Evolutionary conservation across 257 asterid species (phyloP).

Genomic region (Nicotiana otophora): DNA sequence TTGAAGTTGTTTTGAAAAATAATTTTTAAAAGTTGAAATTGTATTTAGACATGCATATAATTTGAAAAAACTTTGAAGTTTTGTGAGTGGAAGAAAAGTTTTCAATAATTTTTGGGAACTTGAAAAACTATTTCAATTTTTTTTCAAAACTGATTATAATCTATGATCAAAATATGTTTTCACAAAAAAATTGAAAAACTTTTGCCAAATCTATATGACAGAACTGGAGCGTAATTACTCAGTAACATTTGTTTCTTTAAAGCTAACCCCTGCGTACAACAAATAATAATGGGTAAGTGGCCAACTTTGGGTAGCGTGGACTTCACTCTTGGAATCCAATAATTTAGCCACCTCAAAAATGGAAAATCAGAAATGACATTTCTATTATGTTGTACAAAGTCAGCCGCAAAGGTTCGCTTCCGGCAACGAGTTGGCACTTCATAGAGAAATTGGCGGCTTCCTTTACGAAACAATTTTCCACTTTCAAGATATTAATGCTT

Average conservation of each 20-base stretch:
- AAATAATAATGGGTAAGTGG: background rate
- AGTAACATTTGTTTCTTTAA: background rate
- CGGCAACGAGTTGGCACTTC: background rate
- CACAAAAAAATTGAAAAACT: too few species aligned
- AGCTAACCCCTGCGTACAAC: background rate
- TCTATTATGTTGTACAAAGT: background rate
- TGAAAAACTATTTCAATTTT: too few species aligned
- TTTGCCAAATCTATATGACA: too few species aligned
- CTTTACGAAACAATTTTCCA: background rate
- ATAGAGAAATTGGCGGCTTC: background rate
- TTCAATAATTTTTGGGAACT: too few species aligned
- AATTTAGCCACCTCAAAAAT: background rate
- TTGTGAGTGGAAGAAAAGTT: too few species aligned
- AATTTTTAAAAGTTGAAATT: too few species aligned
- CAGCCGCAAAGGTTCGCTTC: background rate
- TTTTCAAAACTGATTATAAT: too few species aligned
- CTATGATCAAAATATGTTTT: too few species aligned
- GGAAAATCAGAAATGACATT: background rate
- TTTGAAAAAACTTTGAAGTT: too few species aligned
- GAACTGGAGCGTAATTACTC: too few species aligned
- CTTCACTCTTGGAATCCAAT: conserved; percentile 8
- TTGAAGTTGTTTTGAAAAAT: too few species aligned
- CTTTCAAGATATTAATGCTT: background rate
- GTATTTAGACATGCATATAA: too few species aligned
- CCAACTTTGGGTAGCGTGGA: conserved; percentile 14